Percentiles rank a stretch among this genome's conserved stretches.
Conservation (phyloP, 2,329 filamentous ascomycete species). For the Alternaria longipes region DNA sequence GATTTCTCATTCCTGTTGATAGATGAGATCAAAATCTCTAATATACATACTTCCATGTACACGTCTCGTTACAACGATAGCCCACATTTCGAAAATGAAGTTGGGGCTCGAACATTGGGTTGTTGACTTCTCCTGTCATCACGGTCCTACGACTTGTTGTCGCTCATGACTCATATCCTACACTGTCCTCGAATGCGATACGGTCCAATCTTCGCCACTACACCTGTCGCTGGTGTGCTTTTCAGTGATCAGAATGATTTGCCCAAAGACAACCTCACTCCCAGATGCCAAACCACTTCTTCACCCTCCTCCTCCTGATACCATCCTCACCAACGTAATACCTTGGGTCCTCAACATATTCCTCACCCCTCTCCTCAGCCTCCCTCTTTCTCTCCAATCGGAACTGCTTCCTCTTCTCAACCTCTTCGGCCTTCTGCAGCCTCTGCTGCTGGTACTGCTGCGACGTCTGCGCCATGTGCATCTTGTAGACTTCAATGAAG, state of each 20-base stretch:
- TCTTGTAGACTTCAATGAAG: constrained; percentile 75
- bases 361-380: constrained; percentile 46
- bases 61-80: neutral
- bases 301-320: constrained; percentile 64
- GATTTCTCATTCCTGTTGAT: neutral
- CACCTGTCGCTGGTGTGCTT: neutral
- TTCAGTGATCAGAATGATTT: neutral
- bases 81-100: neutral
- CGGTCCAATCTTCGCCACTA: neutral
- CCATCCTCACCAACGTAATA: constrained; percentile 52
- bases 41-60: constrained; percentile 10
- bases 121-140: neutral
- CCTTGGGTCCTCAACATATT: constrained; percentile 50
- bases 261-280: constrained; percentile 31
- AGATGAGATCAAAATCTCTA: neutral
- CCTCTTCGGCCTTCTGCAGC: constrained; percentile 79
- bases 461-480: constrained; percentile 78
- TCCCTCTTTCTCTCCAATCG: constrained; percentile 65
- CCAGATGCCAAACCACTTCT: constrained; percentile 89
- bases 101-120: neutral
- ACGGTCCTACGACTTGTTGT: neutral
- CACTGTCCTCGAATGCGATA: neutral
- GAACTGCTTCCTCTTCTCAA: constrained; percentile 85
- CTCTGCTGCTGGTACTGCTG: constrained; percentile 75
- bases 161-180: neutral